These are phyloP conservation scores for Paraphoma sp. DNA, from an alignment of 2,329 filamentous ascomycete species.

Conservation along the genomic window DNA sequence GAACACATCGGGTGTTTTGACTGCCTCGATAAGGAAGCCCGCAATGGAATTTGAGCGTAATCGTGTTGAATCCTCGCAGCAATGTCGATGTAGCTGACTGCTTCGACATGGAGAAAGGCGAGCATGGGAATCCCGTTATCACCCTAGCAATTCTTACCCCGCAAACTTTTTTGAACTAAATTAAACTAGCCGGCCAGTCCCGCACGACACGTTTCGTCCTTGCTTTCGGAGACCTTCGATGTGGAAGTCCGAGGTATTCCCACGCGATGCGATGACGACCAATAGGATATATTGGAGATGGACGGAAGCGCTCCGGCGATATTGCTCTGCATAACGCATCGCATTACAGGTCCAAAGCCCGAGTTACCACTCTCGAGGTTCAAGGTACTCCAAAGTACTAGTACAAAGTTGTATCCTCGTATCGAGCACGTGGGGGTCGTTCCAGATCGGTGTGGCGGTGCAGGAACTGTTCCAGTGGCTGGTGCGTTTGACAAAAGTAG, in stretches of 20 bases:
- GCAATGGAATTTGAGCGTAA: too few relatives aligned
- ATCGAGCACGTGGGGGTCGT: not conserved
- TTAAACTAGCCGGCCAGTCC: conserved; percentile 35
- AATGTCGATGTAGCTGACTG: not conserved
- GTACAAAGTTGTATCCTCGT: conserved; percentile 2
- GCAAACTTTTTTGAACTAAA: conserved; percentile 20
- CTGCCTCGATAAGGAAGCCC: not conserved
- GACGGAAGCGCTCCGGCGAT: conserved; percentile 19
- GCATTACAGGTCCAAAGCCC: conserved; percentile 8
- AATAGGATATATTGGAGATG: conserved; percentile 17
- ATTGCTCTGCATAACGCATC: conserved; percentile 16
- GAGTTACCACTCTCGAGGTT: conserved; percentile 1
- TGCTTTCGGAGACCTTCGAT: conserved; percentile 11
- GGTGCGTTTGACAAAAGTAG: too few relatives aligned
- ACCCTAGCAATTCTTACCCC: conserved; percentile 25
- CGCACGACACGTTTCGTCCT: conserved; percentile 19
- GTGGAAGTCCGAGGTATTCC: not conserved
- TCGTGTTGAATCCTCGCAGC: not conserved
- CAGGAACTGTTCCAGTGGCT: not conserved
- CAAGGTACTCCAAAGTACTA: conserved; percentile 12
- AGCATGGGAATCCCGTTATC: not conserved
- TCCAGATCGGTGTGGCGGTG: not conserved
- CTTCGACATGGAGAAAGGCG: not conserved
- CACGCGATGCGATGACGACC: conserved; percentile 6
- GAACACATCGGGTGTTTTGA: not conserved